Evolutionary conservation across 768 basidiomycete species (phyloP), one percentile per base, ranked within the genome.

Genomic region (Clitopilus hobsonii): DNA sequence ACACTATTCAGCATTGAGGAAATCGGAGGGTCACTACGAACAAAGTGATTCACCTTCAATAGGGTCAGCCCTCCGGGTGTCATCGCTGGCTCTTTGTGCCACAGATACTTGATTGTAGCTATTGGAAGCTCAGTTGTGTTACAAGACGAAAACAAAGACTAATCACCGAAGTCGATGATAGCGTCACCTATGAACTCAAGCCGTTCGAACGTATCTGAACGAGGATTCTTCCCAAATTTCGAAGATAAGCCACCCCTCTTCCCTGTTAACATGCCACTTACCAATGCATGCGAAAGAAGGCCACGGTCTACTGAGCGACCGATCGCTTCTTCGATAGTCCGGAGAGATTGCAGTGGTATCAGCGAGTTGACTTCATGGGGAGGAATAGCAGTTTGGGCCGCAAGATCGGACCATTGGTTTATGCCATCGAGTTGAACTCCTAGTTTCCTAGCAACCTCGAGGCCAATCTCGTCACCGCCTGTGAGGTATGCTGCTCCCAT

Each of bases 141-240:
- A 3, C 3, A 45, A 11, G 5, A 10, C 41, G n/a, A 45, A 10
- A 5, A 23, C n/a, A 16, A 11, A 3, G 22, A 45, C 3, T 45
- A 8, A 5, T 53, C 63, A 93, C 91, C 69, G 55, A 91, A 88
- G 67, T 94, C 92, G 23, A 94, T 78, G 51, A 94, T 81, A 1
- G 89, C 89, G 69, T 94, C 92, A 11, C 92, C 92, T 36, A 93
- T 74, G 65, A 93, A 94, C 66, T 93, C 91, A 29, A 94, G 76
- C 55, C 88, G 76, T 62, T 91, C 88, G 63, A 89, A 88, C 16
- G 80, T 80, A 13, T 76, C 80, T 30, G 76, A 71, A 54, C 85
- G 81, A 54, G 73, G 75, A 3, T 78, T 78, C 58, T 80, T 77
- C n/a, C n/a, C n/a, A n/a, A n/a, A n/a, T n/a, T 28, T 80, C 71